Conservation (phyloP, 139 green algal genomes). For the Trebouxia sp. region DNA sequence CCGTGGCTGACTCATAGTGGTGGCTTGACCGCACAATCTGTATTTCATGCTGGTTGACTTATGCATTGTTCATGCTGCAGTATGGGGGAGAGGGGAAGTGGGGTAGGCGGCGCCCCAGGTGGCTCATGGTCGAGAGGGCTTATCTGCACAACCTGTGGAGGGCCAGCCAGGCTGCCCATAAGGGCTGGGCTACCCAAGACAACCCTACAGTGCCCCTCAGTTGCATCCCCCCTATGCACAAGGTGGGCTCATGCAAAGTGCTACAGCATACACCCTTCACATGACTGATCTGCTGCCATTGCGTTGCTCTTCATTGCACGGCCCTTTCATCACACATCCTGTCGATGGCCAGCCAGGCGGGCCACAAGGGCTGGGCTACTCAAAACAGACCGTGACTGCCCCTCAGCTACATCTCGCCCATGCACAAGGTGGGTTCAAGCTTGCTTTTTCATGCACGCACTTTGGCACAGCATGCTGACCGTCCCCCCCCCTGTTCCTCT, state of each 20-base stretch:
- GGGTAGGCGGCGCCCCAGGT: conserved; percentile 47
- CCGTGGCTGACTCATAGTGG: no score
- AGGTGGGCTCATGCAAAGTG: conserved; percentile 7
- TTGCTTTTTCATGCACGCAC: no score
- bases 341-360: conserved; percentile 48
- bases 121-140: conserved; percentile 57
- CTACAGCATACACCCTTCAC: neutral
- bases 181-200: conserved; percentile 39
- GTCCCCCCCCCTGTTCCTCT: neutral
- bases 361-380: conserved; percentile 47
- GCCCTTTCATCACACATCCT: no score
- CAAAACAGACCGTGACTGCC: neutral
- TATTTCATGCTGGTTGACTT: neutral
- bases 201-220: conserved; percentile 10
- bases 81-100: conserved; percentile 28
- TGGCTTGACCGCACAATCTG: no score
- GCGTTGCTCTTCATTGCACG: neutral
- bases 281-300: neutral
- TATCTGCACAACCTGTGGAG: conserved; percentile 52
- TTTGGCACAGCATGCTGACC: no score
- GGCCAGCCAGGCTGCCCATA: conserved; percentile 49
- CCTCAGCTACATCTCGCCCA: conserved; percentile 37
- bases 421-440: conserved; percentile 34
- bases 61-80: neutral
- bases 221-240: conserved; percentile 47